phyloP scores from a whole-genome alignment of 306 rosid genomes.

The Castanea crenata region DNA sequence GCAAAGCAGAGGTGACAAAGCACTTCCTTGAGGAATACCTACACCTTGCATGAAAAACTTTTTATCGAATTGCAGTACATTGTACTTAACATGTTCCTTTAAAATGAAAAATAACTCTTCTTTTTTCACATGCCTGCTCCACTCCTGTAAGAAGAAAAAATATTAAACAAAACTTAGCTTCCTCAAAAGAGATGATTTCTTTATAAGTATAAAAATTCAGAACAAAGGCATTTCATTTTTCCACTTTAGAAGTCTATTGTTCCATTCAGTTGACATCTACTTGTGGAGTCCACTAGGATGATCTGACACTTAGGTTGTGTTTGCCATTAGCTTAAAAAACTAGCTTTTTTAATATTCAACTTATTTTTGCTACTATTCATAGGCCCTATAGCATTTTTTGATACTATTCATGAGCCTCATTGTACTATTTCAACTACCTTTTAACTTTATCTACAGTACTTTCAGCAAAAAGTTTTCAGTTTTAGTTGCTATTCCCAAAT shows the following conservation, averaged over 20 bases:
- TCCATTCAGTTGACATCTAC: neutral
- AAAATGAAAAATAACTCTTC: conserved; percentile 37
- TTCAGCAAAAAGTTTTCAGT: no score
- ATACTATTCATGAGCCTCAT: no score
- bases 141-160: conserved; percentile 42
- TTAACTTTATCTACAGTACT: no score
- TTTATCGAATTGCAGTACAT: conserved; percentile 68
- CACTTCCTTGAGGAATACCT: conserved; percentile 95
- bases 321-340: no score
- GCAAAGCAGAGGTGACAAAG: conserved; percentile 85
- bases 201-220: neutral
- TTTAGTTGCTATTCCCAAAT: no score
- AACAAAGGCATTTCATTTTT: neutral
- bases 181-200: neutral
- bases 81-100: conserved; percentile 67
- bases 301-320: neutral
- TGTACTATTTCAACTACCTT: no score
- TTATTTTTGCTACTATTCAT: no score
- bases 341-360: no score
- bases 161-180: neutral
- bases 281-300: neutral
- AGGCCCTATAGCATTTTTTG: no score
- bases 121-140: conserved; percentile 42
- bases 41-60: conserved; percentile 74
- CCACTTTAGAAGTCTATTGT: neutral